Evolutionary conservation across 768 basidiomycete species (phyloP).

Genomic region (Amanita pallidorosea): DNA sequence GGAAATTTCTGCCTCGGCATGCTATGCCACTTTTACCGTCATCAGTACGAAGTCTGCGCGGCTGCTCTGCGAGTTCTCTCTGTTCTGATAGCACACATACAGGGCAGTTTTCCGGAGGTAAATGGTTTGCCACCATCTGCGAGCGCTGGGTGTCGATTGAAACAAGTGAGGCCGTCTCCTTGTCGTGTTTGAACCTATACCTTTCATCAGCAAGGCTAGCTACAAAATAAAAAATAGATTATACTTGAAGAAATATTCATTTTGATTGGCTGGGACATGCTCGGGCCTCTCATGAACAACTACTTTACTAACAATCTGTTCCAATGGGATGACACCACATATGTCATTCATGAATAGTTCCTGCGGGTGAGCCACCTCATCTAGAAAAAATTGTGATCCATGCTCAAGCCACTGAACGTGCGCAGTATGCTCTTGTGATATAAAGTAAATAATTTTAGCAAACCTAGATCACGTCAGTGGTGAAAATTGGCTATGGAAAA

Average conservation of each 20-base stretch:
- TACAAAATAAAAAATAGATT: conserved; percentile 6
- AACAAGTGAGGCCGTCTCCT: conserved; percentile 32
- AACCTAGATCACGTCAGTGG: conserved; percentile 37
- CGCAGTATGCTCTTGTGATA: conserved; percentile 26
- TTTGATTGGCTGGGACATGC: conserved; percentile 14
- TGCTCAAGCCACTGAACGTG: conserved; percentile 77
- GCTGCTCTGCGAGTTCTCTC: conserved; percentile 18
- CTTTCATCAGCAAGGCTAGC: conserved; percentile 4
- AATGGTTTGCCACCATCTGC: conserved; percentile 12
- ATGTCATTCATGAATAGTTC: conserved; percentile 54
- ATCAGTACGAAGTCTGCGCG: conserved; percentile 19
- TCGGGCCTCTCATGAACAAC: conserved; percentile 25
- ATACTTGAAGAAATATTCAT: conserved; percentile 51
- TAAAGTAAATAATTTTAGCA: conserved; percentile 47
- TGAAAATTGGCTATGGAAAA: not conserved
- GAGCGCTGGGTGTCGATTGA: conserved; percentile 23
- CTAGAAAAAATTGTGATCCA: conserved; percentile 46
- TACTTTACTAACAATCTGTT: conserved; percentile 37
- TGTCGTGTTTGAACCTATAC: conserved; percentile 41
- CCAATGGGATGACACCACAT: conserved; percentile 34
- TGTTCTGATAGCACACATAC: conserved; percentile 29
- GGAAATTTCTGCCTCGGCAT: conserved; percentile 40
- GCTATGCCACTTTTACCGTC: conserved; percentile 27
- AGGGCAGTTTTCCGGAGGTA: conserved; percentile 43
- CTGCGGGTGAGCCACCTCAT: conserved; percentile 48